phyloP scores from a whole-genome alignment of 192 early-diverging fungal genomes.

The Funneliformis geosporum region DNA sequence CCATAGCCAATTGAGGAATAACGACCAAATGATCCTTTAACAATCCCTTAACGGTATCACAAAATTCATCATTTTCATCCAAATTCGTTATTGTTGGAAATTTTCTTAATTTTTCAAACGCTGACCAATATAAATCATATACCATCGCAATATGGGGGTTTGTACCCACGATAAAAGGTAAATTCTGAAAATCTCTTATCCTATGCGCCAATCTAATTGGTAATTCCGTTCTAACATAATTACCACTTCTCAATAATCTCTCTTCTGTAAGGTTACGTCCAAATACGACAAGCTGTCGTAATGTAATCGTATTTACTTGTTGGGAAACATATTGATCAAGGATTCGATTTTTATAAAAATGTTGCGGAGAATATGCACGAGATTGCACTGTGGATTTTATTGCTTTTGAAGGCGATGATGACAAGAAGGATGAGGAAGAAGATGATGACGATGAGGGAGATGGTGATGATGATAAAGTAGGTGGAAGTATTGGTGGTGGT shows the following conservation, averaged over 20 bases:
- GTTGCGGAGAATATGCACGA: conserved; percentile 48
- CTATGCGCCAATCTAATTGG: conserved; percentile 89
- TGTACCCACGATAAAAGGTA: conserved; percentile 92
- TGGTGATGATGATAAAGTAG: background rate
- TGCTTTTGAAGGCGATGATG: background rate
- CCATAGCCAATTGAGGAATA: conserved; percentile 87
- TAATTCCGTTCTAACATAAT: conserved; percentile 89
- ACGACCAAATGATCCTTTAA: conserved; percentile 81
- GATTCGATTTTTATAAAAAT: conserved; percentile 91
- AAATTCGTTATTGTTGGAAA: conserved; percentile 72
- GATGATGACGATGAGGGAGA: background rate
- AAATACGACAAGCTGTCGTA: conserved; percentile 90
- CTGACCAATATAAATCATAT: conserved; percentile 92
- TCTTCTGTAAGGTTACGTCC: conserved; percentile 84
- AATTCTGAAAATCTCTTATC: conserved; percentile 88
- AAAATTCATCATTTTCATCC: conserved; percentile 82
- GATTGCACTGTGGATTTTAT: background rate
- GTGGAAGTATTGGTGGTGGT: background rate
- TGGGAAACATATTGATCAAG: conserved; percentile 84
- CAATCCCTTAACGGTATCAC: conserved; percentile 69
- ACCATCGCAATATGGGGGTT: conserved; percentile 86
- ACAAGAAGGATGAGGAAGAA: background rate
- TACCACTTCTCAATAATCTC: conserved; percentile 81
- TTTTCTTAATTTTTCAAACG: conserved; percentile 80
- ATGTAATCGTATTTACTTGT: conserved; percentile 75